Evolutionary conservation across 2,329 filamentous ascomycete species (phyloP), one percentile per base, ranked within the genome.

Genomic region (Furcasterigmium sp.): DNA sequence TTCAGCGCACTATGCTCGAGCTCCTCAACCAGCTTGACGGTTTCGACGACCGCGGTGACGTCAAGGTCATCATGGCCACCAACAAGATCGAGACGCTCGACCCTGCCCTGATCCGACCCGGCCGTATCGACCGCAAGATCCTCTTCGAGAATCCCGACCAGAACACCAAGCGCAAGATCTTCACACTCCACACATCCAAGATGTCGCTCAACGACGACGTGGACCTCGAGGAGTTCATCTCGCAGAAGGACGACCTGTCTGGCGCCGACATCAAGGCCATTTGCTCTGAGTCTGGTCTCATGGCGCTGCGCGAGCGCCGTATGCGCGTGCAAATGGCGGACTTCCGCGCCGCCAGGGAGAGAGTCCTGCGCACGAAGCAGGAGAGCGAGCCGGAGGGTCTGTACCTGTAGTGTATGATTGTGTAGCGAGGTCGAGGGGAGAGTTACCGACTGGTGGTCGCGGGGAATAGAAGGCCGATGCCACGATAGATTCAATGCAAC

Each of bases 281-380:
- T 58, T 98, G 93, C 70, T 95, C 91, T 23, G 93, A 98, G 64
- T 91, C 93, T 35, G 93, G 93, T 66, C 73, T 98, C 61, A 82
- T 97, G 80, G 93, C 93, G 17, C 74, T 98, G 50, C 82, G 93
- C 55, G 93, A 98, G 73, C 80, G 93, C 51, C 84, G 93, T 60
- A 98, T 98, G 93, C 83, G 91, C 44, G 93, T 98, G 46, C 91
- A 97, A 68, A 98, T 98, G 93, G 88, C 91, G 8, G 93, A 98
- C 68, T 98, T 98, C 76, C 77, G 93, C 44, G 78, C 89, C 44
- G 93, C 93, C 19, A 80, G 91, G 56, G 93, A 98, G 70, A 84
- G 89, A 53, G 94, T 98, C 50, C 76, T 98, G 65, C 94, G 95
- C 73, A 98, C 94, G 39, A 98, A 98, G 84, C 93, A 86, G 60